phyloP scores from a whole-genome alignment of 2,329 filamentous ascomycete genomes.

The Calonectria pteridis region DNA sequence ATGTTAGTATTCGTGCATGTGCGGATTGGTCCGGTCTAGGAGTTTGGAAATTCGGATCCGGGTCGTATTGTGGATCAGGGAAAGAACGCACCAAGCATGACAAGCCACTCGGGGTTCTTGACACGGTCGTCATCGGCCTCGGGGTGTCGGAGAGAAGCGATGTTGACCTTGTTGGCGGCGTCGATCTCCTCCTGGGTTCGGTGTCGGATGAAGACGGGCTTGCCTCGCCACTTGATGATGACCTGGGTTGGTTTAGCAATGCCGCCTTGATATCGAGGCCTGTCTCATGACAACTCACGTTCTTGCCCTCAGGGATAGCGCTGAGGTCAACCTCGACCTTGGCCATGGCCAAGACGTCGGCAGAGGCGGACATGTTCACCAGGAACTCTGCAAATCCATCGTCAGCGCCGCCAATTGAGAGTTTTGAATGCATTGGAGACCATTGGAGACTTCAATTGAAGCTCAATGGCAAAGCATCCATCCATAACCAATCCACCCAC shows the following conservation, averaged over 20 bases:
- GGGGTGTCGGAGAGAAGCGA: slow-evolving; percentile 88
- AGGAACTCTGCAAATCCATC: slow-evolving; percentile 82
- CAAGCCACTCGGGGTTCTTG: slow-evolving; percentile 97
- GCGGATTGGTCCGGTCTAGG: neutral
- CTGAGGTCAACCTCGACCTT: slow-evolving; percentile 98
- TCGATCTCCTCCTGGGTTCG: slow-evolving; percentile 93
- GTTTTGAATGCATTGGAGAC: slow-evolving; percentile 18
- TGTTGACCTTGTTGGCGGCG: slow-evolving; percentile 90
- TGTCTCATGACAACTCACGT: slow-evolving; percentile 71
- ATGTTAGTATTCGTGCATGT: slow-evolving; percentile 29
- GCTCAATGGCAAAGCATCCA: slow-evolving; percentile 44
- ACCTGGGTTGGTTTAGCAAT: slow-evolving; percentile 66
- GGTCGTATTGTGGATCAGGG: neutral
- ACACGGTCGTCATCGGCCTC: slow-evolving; percentile 92
- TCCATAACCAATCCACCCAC: slow-evolving; percentile 68
- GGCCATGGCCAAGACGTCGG: slow-evolving; percentile 98
- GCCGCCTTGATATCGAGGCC: neutral
- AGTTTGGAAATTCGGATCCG: neutral
- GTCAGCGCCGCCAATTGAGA: slow-evolving; percentile 47
- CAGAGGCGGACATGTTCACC: slow-evolving; percentile 99
- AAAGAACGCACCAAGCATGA: slow-evolving; percentile 86
- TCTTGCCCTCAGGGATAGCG: slow-evolving; percentile 98
- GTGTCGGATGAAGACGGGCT: slow-evolving; percentile 99
- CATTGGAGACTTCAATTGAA: slow-evolving; percentile 41
- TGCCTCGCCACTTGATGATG: slow-evolving; percentile 99